Evolutionary conservation across 2,329 filamentous ascomycete species (phyloP), one percentile per base, ranked within the genome.

Genomic region (Ceratocystis harringtonii): DNA sequence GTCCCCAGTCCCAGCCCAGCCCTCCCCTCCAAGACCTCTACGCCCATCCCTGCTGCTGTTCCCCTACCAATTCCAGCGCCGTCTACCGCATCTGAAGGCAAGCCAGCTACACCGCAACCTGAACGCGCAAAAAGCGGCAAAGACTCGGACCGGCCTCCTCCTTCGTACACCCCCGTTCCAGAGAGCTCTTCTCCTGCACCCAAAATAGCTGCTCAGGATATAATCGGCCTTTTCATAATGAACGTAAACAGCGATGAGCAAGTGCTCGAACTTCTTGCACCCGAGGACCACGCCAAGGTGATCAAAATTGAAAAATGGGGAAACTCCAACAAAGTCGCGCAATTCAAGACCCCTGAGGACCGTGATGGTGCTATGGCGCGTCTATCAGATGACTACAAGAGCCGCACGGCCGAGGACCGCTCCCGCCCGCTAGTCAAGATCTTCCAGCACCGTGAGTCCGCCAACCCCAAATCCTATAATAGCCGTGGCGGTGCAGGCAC

Each of bases 171-270:
- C 43, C 73, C 80, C 3, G 78, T 76, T 12, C 74, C 80, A 3
- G 82, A 84, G 58, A 76, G 81, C 12, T 75, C 80, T n/a, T 83
- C 84, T 1, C 81, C 84, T 17, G 77, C 81, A 32, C 87, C 89
- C 73, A 65, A 63, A 22, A 81, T 77, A 44, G 72, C 79, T 57
- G 76, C 81, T 19, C 81, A 90, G 71, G 84, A 82, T 70, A 90
- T 87, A 70, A 87, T 90, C 71, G 92, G 89, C 61, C 82, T 99
- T 22, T 99, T 96, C 75, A 86, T 99, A 68, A 89, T 89, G 77
- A 92, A 92, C 71, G 85, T 92, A 25, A 89, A 86, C 71, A 88
- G 83, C 64, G 89, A 92, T 69, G 89, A 96, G 41, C 89, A 92
- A 68, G 87, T 90, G 45, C 86, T 87, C 66, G 86, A 89, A 43